A percentile compares a stretch with the other conserved stretches of the same genome.
phyloP scores from a whole-genome alignment of 352 stramenopile genomes.

The Pythium myriotylum region DNA sequence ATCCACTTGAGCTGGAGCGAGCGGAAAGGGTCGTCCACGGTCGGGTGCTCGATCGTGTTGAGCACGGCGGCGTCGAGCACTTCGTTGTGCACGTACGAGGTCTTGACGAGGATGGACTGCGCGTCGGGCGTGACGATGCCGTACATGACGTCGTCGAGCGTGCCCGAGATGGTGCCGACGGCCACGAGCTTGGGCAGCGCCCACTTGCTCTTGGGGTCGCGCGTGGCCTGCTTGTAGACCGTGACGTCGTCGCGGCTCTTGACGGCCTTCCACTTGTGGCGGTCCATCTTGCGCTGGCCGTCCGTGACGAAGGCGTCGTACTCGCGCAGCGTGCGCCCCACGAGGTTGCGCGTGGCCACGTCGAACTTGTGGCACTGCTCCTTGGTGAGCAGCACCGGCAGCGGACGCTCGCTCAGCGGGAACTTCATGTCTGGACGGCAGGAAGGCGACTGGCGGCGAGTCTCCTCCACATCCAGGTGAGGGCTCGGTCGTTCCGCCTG shows the following conservation, averaged over 20 bases:
- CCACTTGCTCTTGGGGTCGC: constrained; percentile 33
- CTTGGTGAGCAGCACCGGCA: too few species aligned
- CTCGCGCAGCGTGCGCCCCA: constrained; percentile 40
- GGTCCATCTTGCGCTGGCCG: constrained; percentile 36
- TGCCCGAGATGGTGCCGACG: constrained; percentile 46
- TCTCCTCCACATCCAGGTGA: too few species aligned
- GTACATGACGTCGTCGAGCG: constrained; percentile 63
- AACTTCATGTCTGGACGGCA: too few species aligned
- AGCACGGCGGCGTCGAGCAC: constrained; percentile 31
- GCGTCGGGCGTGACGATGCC: constrained; percentile 37
- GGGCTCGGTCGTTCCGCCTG: too few species aligned
- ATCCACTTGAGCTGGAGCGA: constrained; percentile 30
- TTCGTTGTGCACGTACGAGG: constrained; percentile 20
- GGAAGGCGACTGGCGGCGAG: too few species aligned
- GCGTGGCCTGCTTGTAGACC: constrained; percentile 33
- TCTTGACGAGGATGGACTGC: constrained; percentile 39
- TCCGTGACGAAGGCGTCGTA: constrained; percentile 27
- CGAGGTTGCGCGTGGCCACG: constrained; percentile 33
- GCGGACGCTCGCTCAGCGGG: too few species aligned
- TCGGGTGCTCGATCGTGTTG: constrained; percentile 42
- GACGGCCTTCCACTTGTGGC: constrained; percentile 37
- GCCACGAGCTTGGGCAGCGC: constrained; percentile 46
- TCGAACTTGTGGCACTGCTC: constrained; percentile 6
- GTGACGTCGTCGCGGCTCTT: constrained; percentile 35
- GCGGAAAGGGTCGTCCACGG: constrained; percentile 21